phyloP scores from a whole-genome alignment of 805 yeast species.

The Candida rishiriensis region DNA sequence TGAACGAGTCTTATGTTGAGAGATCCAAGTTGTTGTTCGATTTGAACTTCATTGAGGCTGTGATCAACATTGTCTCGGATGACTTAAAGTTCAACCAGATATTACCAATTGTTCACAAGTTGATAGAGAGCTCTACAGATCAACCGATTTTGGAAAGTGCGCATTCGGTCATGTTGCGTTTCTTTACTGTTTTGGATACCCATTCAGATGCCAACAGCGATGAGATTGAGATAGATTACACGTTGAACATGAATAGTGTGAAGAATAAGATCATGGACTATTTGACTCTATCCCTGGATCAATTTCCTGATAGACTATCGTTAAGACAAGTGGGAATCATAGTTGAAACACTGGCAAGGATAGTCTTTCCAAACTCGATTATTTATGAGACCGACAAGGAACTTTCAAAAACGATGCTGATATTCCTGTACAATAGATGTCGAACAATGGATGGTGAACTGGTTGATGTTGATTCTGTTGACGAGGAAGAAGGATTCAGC shows the following conservation, averaged over 20 bases:
- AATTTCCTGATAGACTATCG: constrained; percentile 55
- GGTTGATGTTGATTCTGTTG: background rate
- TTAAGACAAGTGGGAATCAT: constrained; percentile 55
- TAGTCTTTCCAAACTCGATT: constrained; percentile 34
- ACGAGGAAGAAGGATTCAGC: constrained; percentile 3
- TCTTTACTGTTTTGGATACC: constrained; percentile 21
- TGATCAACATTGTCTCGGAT: constrained; percentile 32
- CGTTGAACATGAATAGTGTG: constrained; percentile 8
- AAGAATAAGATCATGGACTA: constrained; percentile 32
- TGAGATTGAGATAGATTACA: constrained; percentile 17
- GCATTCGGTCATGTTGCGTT: constrained; percentile 52
- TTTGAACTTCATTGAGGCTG: constrained; percentile 44
- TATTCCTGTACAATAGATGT: constrained; percentile 39
- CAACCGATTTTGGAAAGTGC: constrained; percentile 50
- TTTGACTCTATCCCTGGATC: constrained; percentile 41
- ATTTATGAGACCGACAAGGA: constrained; percentile 28
- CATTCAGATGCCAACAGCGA: constrained; percentile 9
- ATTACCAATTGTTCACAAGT: constrained; percentile 21
- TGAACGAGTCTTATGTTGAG: constrained; percentile 27
- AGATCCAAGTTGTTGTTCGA: constrained; percentile 41
- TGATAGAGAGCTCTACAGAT: constrained; percentile 16
- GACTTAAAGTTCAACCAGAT: constrained; percentile 27
- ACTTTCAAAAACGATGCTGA: constrained; percentile 34
- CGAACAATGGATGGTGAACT: constrained; percentile 16
- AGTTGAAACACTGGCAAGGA: constrained; percentile 48